These are phyloP conservation scores for Sugiyamaella boreocaroliniensis DNA, from an alignment of 805 yeast genomes.

Conservation along the genomic window DNA sequence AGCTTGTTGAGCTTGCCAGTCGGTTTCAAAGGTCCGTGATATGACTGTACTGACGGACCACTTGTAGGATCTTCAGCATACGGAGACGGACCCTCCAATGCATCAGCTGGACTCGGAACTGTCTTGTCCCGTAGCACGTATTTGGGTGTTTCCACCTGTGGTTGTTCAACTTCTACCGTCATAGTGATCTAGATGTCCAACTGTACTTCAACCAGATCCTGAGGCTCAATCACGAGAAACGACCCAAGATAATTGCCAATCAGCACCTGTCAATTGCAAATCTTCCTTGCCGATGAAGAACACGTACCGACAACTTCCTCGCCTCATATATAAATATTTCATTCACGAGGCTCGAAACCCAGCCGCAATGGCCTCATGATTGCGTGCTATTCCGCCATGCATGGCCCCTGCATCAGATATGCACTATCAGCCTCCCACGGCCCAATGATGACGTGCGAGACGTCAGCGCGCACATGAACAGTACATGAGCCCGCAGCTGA, in stretches of 20 bases:
- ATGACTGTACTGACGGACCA: slow-evolving; percentile 19
- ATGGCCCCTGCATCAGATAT: not conserved
- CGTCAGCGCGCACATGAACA: not conserved
- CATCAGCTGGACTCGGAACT: slow-evolving; percentile 2
- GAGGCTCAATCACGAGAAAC: too few species aligned
- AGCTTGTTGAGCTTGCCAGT: slow-evolving; percentile 24
- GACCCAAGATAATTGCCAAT: too few species aligned
- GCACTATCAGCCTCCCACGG: not conserved
- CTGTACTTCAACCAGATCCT: too few species aligned
- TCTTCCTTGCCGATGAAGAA: too few species aligned
- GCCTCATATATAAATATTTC: not conserved
- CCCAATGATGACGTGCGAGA: not conserved
- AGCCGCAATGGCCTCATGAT: not conserved
- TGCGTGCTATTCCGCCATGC: not conserved
- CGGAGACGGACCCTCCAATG: slow-evolving; percentile 23
- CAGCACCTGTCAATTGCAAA: too few species aligned
- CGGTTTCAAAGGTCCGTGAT: slow-evolving; percentile 16
- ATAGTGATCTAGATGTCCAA: too few species aligned
- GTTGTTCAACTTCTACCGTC: not conserved
- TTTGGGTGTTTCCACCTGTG: slow-evolving; percentile 1
- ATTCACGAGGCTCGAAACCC: too few species aligned
- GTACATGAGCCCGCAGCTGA: not conserved
- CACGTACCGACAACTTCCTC: not conserved
- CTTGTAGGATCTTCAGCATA: slow-evolving; percentile 19
- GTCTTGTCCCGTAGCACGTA: slow-evolving; percentile 1